phyloP scores from a whole-genome alignment of 192 early-diverging fungal species.

The Entomortierella chlamydospora region DNA sequence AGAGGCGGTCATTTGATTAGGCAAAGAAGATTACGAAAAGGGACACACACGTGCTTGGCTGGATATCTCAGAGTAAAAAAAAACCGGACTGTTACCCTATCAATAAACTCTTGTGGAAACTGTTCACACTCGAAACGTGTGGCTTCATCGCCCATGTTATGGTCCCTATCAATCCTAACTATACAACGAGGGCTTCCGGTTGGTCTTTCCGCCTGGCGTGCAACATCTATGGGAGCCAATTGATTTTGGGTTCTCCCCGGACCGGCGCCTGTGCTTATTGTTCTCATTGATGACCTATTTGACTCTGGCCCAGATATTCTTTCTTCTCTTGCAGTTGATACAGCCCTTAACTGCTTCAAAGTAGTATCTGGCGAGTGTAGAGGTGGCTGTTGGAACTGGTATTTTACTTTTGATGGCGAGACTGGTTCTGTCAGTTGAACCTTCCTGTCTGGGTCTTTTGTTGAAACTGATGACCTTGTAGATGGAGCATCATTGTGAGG shows the following conservation, averaged over 20 bases:
- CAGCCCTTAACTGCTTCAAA: neutral
- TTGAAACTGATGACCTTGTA: too few relatives aligned
- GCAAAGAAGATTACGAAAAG: too few relatives aligned
- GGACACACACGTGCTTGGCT: too few relatives aligned
- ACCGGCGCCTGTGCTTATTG: constrained; percentile 8
- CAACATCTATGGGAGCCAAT: too few relatives aligned
- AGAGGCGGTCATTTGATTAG: too few relatives aligned
- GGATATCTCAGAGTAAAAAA: neutral
- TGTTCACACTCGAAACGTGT: constrained; percentile 45
- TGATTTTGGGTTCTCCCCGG: too few relatives aligned
- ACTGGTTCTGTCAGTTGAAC: neutral
- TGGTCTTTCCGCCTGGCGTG: constrained; percentile 5
- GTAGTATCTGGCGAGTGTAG: constrained; percentile 10
- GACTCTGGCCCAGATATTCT: neutral
- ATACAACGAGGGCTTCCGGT: constrained; percentile 31
- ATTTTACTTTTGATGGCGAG: neutral
- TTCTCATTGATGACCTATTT: neutral
- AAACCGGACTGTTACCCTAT: constrained; percentile 18
- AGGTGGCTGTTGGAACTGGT: constrained; percentile 1
- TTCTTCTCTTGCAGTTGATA: neutral
- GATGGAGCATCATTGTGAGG: neutral
- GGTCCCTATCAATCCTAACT: constrained; percentile 44
- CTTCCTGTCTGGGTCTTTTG: too few relatives aligned
- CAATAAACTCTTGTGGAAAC: constrained; percentile 47
- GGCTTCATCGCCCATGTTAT: constrained; percentile 24